Percentiles rank a stretch among this genome's conserved stretches.
Evolutionary conservation across 345 rosid genomes (phyloP).

Genomic region (Euphorbia lathyris): DNA sequence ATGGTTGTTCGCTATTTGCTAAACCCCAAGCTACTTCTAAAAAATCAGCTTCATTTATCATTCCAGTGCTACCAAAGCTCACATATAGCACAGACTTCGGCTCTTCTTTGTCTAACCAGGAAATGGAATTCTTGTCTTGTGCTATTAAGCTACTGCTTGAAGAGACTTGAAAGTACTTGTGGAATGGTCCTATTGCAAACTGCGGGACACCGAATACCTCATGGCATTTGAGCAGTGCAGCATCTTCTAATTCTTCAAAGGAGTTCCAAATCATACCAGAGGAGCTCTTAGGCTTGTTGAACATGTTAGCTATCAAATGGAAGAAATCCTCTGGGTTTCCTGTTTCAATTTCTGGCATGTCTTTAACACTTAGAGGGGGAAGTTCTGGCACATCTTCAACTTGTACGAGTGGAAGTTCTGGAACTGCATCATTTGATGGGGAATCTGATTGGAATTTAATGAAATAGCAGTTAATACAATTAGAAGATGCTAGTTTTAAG

Average conservation of each 20-base stretch:
- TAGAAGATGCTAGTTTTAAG: no score
- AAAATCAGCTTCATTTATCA: not conserved
- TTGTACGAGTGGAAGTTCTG: constrained; percentile 35
- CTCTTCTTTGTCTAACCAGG: constrained; percentile 43
- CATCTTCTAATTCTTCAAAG: constrained; percentile 27
- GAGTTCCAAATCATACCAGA: constrained; percentile 35
- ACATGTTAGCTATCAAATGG: constrained; percentile 19
- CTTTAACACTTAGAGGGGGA: constrained; percentile 44
- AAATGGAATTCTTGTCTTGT: constrained; percentile 31
- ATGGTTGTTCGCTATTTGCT: not conserved
- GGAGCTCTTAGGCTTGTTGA: constrained; percentile 19
- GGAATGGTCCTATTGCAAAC: constrained; percentile 41
- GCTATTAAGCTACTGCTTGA: constrained; percentile 28
- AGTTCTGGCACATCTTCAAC: constrained; percentile 30
- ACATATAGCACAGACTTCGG: constrained; percentile 36
- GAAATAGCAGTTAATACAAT: not conserved
- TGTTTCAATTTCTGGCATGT: constrained; percentile 28
- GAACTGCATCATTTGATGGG: constrained; percentile 30
- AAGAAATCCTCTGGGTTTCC: constrained; percentile 16
- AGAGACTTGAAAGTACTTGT: constrained; percentile 22
- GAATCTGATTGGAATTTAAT: constrained; percentile 38
- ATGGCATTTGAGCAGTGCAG: constrained; percentile 1
- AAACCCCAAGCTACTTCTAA: not conserved
- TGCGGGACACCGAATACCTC: constrained; percentile 15
- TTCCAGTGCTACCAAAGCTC: constrained; percentile 39